Conservation (phyloP, 345 rosid species). For the Citropsis articulata region DNA sequence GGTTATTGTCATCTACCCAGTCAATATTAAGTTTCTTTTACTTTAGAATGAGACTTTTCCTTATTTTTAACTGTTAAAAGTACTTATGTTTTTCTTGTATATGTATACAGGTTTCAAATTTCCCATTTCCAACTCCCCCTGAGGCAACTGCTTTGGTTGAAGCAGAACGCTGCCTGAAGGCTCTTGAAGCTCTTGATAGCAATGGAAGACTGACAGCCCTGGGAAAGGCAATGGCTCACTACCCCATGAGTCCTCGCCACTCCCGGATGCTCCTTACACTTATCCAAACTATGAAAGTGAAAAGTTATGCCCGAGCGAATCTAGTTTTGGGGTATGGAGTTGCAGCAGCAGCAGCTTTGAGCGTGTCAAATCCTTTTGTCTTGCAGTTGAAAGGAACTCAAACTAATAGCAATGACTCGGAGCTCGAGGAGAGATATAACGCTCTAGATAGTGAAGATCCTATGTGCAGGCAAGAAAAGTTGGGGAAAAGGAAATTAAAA, state of each 20-base stretch:
- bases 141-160: constrained; percentile 52
- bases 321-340: constrained; percentile 69
- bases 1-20: background rate
- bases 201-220: constrained; percentile 60
- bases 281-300: constrained; percentile 49
- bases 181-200: constrained; percentile 72
- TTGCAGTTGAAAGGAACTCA: constrained; percentile 48
- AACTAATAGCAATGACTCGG: constrained; percentile 22
- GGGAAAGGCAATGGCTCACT: constrained; percentile 85
- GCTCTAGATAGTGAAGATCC: constrained; percentile 17
- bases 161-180: constrained; percentile 71
- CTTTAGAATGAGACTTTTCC: background rate
- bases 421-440: constrained; percentile 23
- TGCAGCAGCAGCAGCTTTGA: constrained; percentile 80
- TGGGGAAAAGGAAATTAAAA: constrained; percentile 52
- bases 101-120: constrained; percentile 63
- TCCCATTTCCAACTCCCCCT: constrained; percentile 95
- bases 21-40: background rate
- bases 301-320: constrained; percentile 47
- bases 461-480: constrained; percentile 46
- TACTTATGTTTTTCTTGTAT: background rate
- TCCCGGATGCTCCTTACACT: constrained; percentile 88
- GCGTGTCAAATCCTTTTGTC: constrained; percentile 72
- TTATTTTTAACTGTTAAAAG: background rate
- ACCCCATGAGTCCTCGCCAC: constrained; percentile 90